Conservation (phyloP, 176 grass and related monocot species). For the Phragmites australis region DNA sequence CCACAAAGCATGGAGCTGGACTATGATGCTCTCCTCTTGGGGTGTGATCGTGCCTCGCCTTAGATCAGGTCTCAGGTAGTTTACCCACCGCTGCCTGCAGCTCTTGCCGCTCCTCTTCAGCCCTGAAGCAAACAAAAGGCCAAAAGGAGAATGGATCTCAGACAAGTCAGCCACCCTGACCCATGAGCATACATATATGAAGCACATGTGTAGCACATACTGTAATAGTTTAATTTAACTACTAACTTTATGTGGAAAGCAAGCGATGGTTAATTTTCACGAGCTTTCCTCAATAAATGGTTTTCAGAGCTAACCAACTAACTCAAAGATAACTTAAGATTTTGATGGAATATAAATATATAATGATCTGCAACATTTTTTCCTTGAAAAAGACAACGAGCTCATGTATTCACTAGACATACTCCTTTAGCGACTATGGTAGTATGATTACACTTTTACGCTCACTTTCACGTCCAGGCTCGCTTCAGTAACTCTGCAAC, state of each 20-base stretch:
- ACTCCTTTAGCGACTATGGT: too few relatives aligned
- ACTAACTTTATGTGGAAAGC: background rate
- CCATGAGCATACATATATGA: background rate
- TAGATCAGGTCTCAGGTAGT: slow-evolving; percentile 87
- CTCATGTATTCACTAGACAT: too few relatives aligned
- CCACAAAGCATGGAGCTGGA: slow-evolving; percentile 86
- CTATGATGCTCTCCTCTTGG: slow-evolving; percentile 76
- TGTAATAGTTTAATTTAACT: background rate
- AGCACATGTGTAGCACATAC: slow-evolving; percentile 4
- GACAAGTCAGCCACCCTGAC: background rate
- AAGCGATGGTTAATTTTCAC: slow-evolving; percentile 17
- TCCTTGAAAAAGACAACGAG: background rate
- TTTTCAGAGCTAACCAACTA: slow-evolving; percentile 12
- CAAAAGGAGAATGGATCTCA: slow-evolving; percentile 14
- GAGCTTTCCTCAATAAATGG: too few relatives aligned
- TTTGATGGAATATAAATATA: background rate
- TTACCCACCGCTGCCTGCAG: slow-evolving; percentile 85
- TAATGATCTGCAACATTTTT: too few relatives aligned
- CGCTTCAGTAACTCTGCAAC: background rate
- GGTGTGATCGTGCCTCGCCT: slow-evolving; percentile 82
- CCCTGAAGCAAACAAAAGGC: slow-evolving; percentile 32
- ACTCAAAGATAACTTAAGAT: background rate
- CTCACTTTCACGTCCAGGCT: background rate
- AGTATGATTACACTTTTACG: background rate
- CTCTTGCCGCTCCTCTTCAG: slow-evolving; percentile 92